Evolutionary conservation across 1,139 yeast genomes (phyloP).

Genomic region (Maudiozyma humilis): DNA sequence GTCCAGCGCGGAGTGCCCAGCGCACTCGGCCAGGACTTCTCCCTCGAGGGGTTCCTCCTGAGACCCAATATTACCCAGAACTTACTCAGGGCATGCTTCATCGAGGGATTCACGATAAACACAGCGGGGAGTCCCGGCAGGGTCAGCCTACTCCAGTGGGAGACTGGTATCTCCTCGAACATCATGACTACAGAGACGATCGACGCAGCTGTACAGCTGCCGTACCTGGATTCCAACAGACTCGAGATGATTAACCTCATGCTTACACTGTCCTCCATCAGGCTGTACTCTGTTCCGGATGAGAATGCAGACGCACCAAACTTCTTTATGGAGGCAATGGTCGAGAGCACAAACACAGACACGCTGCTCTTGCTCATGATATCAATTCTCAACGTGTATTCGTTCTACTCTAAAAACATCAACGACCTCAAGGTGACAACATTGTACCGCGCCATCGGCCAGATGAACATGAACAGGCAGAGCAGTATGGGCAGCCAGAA

Average conservation of each 20-base stretch:
- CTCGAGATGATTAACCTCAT: slow-evolving; percentile 58
- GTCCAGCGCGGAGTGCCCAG: not conserved
- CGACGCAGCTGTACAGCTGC: slow-evolving; percentile 22
- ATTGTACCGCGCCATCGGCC: not conserved
- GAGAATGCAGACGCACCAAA: not conserved
- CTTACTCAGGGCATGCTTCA: slow-evolving; percentile 41
- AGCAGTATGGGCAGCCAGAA: not conserved
- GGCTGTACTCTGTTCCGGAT: slow-evolving; percentile 38
- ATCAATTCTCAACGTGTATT: slow-evolving; percentile 5
- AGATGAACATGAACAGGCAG: not conserved
- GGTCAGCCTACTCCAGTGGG: slow-evolving; percentile 17
- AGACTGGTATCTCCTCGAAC: slow-evolving; percentile 18
- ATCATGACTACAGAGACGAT: not conserved
- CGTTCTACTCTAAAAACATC: slow-evolving; percentile 3
- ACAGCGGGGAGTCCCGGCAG: slow-evolving; percentile 5
- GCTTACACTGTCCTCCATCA: slow-evolving; percentile 53
- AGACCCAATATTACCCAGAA: not conserved
- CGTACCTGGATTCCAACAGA: slow-evolving; percentile 55
- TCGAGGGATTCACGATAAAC: slow-evolving; percentile 32
- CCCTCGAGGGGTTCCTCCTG: slow-evolving; percentile 1
- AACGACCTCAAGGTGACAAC: slow-evolving; percentile 1
- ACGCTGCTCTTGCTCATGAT: not conserved
- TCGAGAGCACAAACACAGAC: not conserved
- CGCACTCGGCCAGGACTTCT: not conserved
- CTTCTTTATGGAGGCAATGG: not conserved